phyloP scores from a whole-genome alignment of 495 filamentous ascomycete genomes.

The Penicillium crystallinum region DNA sequence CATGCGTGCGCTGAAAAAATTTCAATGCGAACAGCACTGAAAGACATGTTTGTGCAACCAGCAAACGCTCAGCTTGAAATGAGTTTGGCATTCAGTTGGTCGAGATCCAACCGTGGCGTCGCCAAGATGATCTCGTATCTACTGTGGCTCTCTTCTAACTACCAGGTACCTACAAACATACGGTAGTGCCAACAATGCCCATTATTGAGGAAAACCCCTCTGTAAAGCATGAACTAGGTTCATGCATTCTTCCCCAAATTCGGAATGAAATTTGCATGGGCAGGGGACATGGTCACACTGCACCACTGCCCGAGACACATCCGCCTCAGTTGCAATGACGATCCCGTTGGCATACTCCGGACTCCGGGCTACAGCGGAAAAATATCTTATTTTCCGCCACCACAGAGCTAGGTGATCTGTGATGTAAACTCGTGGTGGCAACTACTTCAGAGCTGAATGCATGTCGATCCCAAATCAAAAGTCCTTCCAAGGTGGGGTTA shows the following conservation, averaged over 20 bases:
- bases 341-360: constrained; percentile 10
- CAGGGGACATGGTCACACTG: constrained; percentile 10
- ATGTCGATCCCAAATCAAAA: not conserved
- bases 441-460: not conserved
- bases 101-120: not conserved
- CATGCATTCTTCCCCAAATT: not conserved
- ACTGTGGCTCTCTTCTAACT: not conserved
- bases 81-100: not conserved
- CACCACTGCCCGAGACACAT: constrained; percentile 11
- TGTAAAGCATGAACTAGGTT: not conserved
- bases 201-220: not conserved
- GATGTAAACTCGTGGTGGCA: too few relatives aligned
- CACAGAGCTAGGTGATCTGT: not conserved
- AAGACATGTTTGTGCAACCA: not conserved
- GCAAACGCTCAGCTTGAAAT: not conserved
- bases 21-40: not conserved
- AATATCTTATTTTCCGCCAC: not conserved
- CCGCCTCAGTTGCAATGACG: constrained; percentile 6
- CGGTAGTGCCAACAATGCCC: not conserved
- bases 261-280: constrained; percentile 1
- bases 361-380: not conserved
- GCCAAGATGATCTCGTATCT: not conserved
- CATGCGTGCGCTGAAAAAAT: not conserved
- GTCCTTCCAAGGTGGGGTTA: not conserved
- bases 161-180: not conserved